Conservation (phyloP, 2,329 filamentous ascomycete genomes). For the Thielaviopsis ethacetica region DNA sequence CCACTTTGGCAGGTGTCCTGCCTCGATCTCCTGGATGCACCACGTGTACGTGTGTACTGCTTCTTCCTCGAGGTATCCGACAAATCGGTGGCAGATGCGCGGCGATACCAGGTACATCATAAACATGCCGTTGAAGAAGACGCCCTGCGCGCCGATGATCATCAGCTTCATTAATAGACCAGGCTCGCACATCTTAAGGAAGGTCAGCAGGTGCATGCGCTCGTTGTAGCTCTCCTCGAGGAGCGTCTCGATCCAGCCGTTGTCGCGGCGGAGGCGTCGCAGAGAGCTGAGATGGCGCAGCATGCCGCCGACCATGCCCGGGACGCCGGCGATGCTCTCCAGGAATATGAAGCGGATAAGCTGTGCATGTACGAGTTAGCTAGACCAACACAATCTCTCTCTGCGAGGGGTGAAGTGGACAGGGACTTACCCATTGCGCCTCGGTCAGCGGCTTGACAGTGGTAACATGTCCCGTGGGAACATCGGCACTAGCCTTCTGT, state of each 20-base stretch:
- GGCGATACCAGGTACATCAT: constrained; percentile 74
- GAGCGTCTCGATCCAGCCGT: constrained; percentile 90
- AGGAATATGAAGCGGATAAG: constrained; percentile 81
- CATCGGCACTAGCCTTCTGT: constrained; percentile 46
- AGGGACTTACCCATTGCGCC: constrained; percentile 52
- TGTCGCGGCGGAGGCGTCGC: constrained; percentile 74
- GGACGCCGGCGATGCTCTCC: constrained; percentile 86
- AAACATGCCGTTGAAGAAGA: constrained; percentile 95
- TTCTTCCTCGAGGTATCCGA: constrained; percentile 94
- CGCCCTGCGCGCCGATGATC: constrained; percentile 82
- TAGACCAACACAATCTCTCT: too few relatives aligned
- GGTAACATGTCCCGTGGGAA: constrained; percentile 37
- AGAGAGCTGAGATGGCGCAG: constrained; percentile 74
- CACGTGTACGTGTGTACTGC: constrained; percentile 91
- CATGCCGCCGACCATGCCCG: constrained; percentile 95
- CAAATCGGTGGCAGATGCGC: constrained; percentile 81
- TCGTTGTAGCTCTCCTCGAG: constrained; percentile 87
- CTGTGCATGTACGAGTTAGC: constrained; percentile 12
- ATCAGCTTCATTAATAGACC: constrained; percentile 83
- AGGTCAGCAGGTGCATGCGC: constrained; percentile 82
- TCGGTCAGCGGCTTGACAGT: constrained; percentile 54
- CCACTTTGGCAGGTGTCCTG: constrained; percentile 73
- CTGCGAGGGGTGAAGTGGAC: background rate
- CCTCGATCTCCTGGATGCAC: constrained; percentile 72
- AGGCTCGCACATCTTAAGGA: constrained; percentile 65